Conservation (phyloP, 1,284 basidiomycete genomes). For the Boletellus sp. region DNA sequence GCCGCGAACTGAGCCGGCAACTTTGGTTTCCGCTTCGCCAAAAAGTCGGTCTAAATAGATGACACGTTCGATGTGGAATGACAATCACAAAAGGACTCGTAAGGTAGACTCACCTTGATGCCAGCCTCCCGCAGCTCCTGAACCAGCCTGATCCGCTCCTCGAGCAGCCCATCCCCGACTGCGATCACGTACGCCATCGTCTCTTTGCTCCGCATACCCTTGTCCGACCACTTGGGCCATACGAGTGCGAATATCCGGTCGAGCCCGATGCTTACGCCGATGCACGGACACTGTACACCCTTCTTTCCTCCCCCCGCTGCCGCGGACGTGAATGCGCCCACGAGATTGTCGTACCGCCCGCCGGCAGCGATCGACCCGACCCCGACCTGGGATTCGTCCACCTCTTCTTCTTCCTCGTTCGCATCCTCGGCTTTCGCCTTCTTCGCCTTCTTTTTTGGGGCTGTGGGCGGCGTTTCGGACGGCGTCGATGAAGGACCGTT, state of each 20-base stretch:
- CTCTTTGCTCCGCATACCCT: slow-evolving; percentile 81
- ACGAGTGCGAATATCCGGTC: slow-evolving; percentile 95
- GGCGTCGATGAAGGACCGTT: slow-evolving; percentile 45
- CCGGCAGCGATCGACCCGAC: slow-evolving; percentile 98
- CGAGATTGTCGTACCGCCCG: slow-evolving; percentile 96
- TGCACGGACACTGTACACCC: slow-evolving; percentile 75
- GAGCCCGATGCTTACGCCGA: slow-evolving; percentile 91
- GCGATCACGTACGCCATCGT: slow-evolving; percentile 95
- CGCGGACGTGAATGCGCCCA: slow-evolving; percentile 86
- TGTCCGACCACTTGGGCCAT: slow-evolving; percentile 81
- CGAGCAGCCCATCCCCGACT: slow-evolving; percentile 85
- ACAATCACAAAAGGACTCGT: neutral
- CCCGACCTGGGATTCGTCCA: slow-evolving; percentile 91
- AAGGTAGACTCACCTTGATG: slow-evolving; percentile 63
- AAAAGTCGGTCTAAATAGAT: slow-evolving; percentile 75
- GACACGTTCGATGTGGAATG: too few species aligned
- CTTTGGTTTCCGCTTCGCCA: slow-evolving; percentile 93
- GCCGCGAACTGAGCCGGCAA: slow-evolving; percentile 82
- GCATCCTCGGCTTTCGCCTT: slow-evolving; percentile 41
- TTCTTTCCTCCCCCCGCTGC: slow-evolving; percentile 73
- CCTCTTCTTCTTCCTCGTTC: slow-evolving; percentile 80
- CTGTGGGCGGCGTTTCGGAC: slow-evolving; percentile 29
- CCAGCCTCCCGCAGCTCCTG: slow-evolving; percentile 84
- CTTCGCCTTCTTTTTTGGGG: slow-evolving; percentile 51
- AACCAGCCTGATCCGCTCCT: slow-evolving; percentile 83